Evolutionary conservation across 352 stramenopile genomes (phyloP).

Genomic region (Pythium plurisporium): DNA sequence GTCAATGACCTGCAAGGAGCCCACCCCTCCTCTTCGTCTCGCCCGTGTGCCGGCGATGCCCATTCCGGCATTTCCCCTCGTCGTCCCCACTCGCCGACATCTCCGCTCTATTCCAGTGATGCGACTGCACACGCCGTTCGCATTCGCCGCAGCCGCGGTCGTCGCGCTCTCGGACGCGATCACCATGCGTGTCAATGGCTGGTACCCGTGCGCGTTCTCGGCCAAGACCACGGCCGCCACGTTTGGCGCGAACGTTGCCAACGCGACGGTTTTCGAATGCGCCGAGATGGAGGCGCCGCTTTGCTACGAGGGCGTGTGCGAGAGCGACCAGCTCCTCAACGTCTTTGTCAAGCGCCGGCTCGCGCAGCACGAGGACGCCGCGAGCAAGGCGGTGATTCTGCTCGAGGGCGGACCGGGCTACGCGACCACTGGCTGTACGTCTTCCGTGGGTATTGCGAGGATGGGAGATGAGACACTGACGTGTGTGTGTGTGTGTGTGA

Average conservation of each 20-base stretch:
- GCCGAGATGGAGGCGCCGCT: conserved; percentile 56
- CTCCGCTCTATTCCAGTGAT: too few relatives aligned
- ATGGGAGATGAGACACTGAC: too few relatives aligned
- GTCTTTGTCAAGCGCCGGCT: conserved; percentile 37
- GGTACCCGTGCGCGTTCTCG: conserved; percentile 46
- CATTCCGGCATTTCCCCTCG: too few relatives aligned
- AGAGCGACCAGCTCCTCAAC: conserved; percentile 47
- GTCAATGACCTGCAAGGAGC: too few relatives aligned
- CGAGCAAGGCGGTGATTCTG: conserved; percentile 9
- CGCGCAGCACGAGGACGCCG: background rate
- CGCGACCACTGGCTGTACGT: background rate
- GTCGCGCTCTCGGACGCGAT: background rate
- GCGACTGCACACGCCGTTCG: conserved; percentile 6
- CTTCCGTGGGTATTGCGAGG: too few relatives aligned
- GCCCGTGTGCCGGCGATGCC: too few relatives aligned
- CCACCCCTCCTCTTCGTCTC: too few relatives aligned
- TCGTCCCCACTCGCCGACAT: too few relatives aligned
- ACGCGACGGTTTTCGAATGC: conserved; percentile 40
- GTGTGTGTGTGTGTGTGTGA: background rate
- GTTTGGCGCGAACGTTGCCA: too few relatives aligned
- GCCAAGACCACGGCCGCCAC: too few relatives aligned
- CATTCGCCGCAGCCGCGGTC: background rate
- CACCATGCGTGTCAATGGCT: conserved; percentile 42
- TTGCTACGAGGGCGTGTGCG: conserved; percentile 62
- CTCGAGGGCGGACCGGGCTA: conserved; percentile 14